Conservation (phyloP, 176 grass and related monocot species). For the Hordeum marinum region DNA sequence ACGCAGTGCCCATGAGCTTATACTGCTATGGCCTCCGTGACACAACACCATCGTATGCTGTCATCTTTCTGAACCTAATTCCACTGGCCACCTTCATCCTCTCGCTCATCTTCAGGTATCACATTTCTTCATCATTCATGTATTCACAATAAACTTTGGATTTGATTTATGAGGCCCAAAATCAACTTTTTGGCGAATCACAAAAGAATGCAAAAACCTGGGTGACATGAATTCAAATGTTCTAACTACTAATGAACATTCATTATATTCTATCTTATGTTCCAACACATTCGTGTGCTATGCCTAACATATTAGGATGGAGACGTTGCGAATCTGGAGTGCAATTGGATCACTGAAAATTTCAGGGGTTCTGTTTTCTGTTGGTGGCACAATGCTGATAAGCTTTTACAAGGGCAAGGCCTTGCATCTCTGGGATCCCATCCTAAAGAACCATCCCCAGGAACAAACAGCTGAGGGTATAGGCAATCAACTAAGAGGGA, state of each 20-base stretch:
- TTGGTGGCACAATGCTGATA: slow-evolving; percentile 45
- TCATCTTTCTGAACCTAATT: slow-evolving; percentile 48
- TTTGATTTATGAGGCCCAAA: not conserved
- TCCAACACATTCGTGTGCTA: not conserved
- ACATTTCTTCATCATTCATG: not conserved
- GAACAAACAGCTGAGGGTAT: not conserved
- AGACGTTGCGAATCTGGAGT: slow-evolving; percentile 22
- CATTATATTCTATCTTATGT: not conserved
- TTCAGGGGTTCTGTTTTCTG: slow-evolving; percentile 11
- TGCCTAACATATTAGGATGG: slow-evolving; percentile 14
- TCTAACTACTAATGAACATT: not conserved
- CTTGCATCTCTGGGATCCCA: slow-evolving; percentile 36
- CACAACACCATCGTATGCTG: slow-evolving; percentile 43
- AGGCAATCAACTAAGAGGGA: slow-evolving; percentile 31
- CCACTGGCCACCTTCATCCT: slow-evolving; percentile 48
- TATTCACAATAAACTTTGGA: not conserved
- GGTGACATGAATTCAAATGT: not conserved
- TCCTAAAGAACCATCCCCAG: not conserved
- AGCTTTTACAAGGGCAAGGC: slow-evolving; percentile 54
- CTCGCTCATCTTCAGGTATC: slow-evolving; percentile 47
- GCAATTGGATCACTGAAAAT: slow-evolving; percentile 26
- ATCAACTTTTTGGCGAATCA: not conserved
- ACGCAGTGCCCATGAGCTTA: slow-evolving; percentile 45
- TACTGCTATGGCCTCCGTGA: slow-evolving; percentile 52
- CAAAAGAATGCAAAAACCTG: not conserved